Evolutionary conservation across 345 rosid genomes (phyloP).

Genomic region (Pelargonium nanum): DNA sequence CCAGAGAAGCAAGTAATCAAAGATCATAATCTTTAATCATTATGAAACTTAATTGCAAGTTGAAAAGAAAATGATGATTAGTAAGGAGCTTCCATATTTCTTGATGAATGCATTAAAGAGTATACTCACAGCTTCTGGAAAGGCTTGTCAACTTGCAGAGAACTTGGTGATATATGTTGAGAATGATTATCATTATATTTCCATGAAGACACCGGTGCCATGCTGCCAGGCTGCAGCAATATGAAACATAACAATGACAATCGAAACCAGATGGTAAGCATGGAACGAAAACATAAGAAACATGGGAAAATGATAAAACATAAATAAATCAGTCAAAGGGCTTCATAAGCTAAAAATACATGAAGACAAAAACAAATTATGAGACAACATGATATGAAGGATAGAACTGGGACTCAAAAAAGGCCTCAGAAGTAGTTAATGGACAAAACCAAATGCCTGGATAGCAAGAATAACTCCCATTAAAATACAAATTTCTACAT

Average conservation of each 20-base stretch:
- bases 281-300: constrained; percentile 3
- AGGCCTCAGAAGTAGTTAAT: not conserved
- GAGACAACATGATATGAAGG: not conserved
- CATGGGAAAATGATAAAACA: not conserved
- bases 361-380: not conserved
- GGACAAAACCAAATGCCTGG: not conserved
- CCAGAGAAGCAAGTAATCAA: no score
- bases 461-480: not conserved
- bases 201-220: constrained; percentile 44
- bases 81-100: no score
- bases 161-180: constrained; percentile 29
- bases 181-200: constrained; percentile 28
- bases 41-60: no score
- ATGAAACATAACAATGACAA: constrained; percentile 7
- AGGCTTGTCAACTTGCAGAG: constrained; percentile 52
- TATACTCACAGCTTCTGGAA: constrained; percentile 70
- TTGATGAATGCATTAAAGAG: constrained; percentile 4
- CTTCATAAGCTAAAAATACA: not conserved
- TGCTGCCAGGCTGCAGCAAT: constrained; percentile 36
- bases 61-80: no score
- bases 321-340: not conserved
- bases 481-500: no score
- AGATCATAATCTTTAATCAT: no score
- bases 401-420: no score
- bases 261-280: not conserved